Evolutionary conservation across 2,329 filamentous ascomycete species (phyloP), one percentile per base, ranked within the genome.

Genomic region (Fusarium austroafricanum): DNA sequence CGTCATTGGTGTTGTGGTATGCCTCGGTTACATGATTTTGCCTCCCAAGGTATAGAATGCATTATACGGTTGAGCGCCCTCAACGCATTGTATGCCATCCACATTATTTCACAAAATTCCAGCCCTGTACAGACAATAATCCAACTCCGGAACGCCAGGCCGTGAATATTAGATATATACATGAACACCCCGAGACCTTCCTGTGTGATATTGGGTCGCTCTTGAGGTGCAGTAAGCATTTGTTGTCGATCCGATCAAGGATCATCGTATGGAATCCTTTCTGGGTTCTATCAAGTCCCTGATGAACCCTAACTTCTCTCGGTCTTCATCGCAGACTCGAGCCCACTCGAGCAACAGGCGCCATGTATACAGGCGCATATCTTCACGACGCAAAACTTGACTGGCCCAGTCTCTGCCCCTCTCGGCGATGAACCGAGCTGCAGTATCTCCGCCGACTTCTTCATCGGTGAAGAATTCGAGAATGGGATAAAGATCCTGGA

Each of bases 311-410:
- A 85, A 71, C 18, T 68, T 76, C 10, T 83, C 75, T 33, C 83
- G 75, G 46, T 81, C 78, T 55, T 81, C 80, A 56, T 83, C 83
- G 52, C 78, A 81, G 18, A 88, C 78, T 33, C 86, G 76, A 23
- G 83, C 86, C 77, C 85, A 88, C 73, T 89, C 87, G 38, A 89
- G 78, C 38, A 89, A 76, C 61, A 92, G 68, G 39, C 89, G 81
- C 78, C 87, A 87, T 20, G 89, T 82, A 73, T 92, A 92, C 10
- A 92, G 79, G 61, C 83, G 79, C 87, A 91, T 91, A 71, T 92
- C 89, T 60, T 90, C 88, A 28, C 83, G 82, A 53, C 90, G 79
- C 17, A 92, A 80, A 5, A 89, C 88, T 76, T 81, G 83, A 66
- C 87, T 83, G 1, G 86, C 84, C 90, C 90, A 92, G 15, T 79